Conservation (phyloP, 1,284 basidiomycete species). For the Trichosporon coremiiforme region DNA sequence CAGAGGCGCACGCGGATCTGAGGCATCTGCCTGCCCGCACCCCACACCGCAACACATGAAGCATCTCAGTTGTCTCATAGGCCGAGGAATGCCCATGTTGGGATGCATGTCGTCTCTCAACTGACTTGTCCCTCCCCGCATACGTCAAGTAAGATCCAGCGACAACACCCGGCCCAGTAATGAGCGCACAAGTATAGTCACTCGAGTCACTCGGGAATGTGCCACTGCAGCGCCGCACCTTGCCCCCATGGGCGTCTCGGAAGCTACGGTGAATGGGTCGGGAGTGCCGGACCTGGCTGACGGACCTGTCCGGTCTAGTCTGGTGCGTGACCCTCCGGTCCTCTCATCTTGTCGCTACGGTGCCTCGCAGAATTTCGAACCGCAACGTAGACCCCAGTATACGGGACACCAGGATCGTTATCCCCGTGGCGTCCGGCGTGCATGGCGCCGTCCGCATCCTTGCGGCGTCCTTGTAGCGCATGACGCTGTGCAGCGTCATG, state of each 20-base stretch:
- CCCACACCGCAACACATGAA: background rate
- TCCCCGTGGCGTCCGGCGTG: no score
- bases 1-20: background rate
- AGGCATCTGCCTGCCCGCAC: background rate
- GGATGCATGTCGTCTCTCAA: no score
- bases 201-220: background rate
- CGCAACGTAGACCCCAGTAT: no score
- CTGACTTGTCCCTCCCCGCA: no score
- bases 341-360: no score
- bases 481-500: no score
- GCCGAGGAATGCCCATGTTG: no score
- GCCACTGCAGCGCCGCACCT: background rate
- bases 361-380: no score
- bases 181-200: background rate
- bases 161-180: background rate
- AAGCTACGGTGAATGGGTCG: constrained; percentile 3
- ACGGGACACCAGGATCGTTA: no score
- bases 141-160: background rate
- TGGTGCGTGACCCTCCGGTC: no score
- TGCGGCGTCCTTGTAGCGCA: background rate
- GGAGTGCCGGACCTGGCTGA: background rate
- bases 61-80: background rate
- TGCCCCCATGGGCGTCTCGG: background rate
- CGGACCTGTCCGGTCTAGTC: no score
- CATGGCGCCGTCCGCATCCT: no score